Evolutionary conservation across 2,329 filamentous ascomycete species (phyloP), one percentile per base, ranked within the genome.

Genomic region (Fusarium hainanense): DNA sequence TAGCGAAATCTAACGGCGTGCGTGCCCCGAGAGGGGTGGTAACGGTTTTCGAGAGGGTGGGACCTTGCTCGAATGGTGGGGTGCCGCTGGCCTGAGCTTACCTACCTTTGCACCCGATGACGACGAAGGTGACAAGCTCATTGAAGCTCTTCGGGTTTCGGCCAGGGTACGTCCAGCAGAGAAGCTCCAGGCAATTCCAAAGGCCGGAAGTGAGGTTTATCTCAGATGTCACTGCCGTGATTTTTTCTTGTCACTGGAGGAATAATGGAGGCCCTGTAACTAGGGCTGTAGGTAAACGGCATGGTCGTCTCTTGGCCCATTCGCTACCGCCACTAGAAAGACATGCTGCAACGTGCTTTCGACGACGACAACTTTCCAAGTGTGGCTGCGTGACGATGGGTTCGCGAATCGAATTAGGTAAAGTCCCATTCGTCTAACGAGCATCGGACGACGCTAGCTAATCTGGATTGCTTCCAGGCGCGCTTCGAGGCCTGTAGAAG

Each of bases 1-100:
- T 65, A 66, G 59, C 54, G 34, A 50, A 66, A 61, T 66, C 63
- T 54, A 70, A 70, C 66, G 67, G 58, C 32, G 49, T 25, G 47
- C 11, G 37, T 34, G 41, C 8, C 46, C 21, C 34, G 27, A 62
- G 52, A 59, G 54, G 65, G 46, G 57, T 62, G 62, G 62, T 63
- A 69, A 58, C 67, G 58, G 68, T 70, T 70, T 70, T 70, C 32
- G 40, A 58, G 54, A 49, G 56, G 54, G 62, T 57, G 67, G 67
- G 58, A 30, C 46, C n/a, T 52, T 51, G n/a, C 30, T 25, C 28
- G 25, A 51, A 21, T 25, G 43, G 58, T 54, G 67, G 68, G 40
- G 63, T 56, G 48, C 50, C 40, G 28, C 32, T 59, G 54, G 34
- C 18, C 58, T 65, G 27, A 34, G 44, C 63, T 63, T 70, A 54